Base-by-base conservation (phyloP, 371 early-diverging fungal genomes). In the Saksenaea oblongispora region DNA sequence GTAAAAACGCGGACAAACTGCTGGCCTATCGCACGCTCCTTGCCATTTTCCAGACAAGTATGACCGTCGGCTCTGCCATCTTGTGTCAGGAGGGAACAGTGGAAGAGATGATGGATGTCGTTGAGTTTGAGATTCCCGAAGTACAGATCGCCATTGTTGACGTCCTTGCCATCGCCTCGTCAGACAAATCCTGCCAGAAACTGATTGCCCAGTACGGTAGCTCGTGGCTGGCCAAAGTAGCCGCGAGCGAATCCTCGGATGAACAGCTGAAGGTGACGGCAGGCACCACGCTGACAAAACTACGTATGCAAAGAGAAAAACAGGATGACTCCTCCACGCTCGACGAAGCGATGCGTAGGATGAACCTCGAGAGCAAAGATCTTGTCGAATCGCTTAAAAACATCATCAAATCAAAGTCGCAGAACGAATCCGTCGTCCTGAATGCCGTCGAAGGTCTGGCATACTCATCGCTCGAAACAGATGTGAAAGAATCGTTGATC, bases 361-460 rank as follows among this genome's bases (percentile, higher is more conserved):
- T 74, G 65, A 67, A 71, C 13, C 44, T 78, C 9, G 67, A 67
- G 4, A 54, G 54, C 11, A 65, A 69, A 0, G 74, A 72, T 34
- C 61, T 88, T 13, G 65, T 71, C 0, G 70, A 76, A 35, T 61
- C 69, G 9, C 54, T 81, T 13, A 68, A 62, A 15, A 34, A 70
- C 5, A 69, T 82, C 4, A 71, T 89, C 44, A 74, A 72, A n/a
- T 61, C 60, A 8, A 65, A 74, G 34, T 66, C 72, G 53, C 72
- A 76, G 3, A 82, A 83, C 56, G 53, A 53, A 1, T 59, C 64
- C 8, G 26, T 71, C 1, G 26, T 78, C 3, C 26, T 78, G 31
- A 76, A 73, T 37, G 78, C 81, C 4, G 80, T 93, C 1, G 95
- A 95, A 71, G 91, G 89, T 7, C 73, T 95, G 3, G 88, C 93